Evolutionary conservation across 129 eudicot genomes (phyloP).

Genomic region (Tagetes patula): DNA sequence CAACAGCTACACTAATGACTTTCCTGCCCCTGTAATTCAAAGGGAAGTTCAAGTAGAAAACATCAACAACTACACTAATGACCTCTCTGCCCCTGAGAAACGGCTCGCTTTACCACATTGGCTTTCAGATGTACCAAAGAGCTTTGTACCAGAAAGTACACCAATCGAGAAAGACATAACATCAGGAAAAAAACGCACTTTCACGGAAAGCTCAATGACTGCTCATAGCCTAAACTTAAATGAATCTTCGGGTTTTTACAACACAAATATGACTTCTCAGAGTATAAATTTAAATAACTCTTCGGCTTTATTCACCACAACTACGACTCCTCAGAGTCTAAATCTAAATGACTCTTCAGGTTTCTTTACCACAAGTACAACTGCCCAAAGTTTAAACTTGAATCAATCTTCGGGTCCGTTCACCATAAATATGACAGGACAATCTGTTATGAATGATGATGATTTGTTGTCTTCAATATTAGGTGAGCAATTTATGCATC

Average conservation of each 20-base stretch:
- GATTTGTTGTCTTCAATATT: constrained; percentile 91
- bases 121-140: constrained; percentile 32
- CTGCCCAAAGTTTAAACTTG: constrained; percentile 15
- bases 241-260: background rate
- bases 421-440: constrained; percentile 38
- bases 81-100: constrained; percentile 64
- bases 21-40: constrained; percentile 22
- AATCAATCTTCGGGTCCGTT: constrained; percentile 14
- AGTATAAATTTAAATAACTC: background rate
- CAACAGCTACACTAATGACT: constrained; percentile 31
- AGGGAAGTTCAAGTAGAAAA: constrained; percentile 18
- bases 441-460: constrained; percentile 62
- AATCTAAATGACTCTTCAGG: constrained; percentile 1
- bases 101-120: constrained; percentile 55
- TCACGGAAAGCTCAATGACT: constrained; percentile 61
- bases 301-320: background rate
- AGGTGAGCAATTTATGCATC: constrained; percentile 45
- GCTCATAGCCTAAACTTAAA: background rate
- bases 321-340: background rate
- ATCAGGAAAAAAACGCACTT: constrained; percentile 78
- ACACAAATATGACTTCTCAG: background rate
- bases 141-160: constrained; percentile 46
- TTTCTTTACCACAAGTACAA: background rate
- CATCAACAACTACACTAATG: constrained; percentile 12
- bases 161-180: constrained; percentile 37